Evolutionary conservation across 2,329 filamentous ascomycete species (phyloP), one percentile per base, ranked within the genome.

Genomic region (Colletotrichum nymphaeae): DNA sequence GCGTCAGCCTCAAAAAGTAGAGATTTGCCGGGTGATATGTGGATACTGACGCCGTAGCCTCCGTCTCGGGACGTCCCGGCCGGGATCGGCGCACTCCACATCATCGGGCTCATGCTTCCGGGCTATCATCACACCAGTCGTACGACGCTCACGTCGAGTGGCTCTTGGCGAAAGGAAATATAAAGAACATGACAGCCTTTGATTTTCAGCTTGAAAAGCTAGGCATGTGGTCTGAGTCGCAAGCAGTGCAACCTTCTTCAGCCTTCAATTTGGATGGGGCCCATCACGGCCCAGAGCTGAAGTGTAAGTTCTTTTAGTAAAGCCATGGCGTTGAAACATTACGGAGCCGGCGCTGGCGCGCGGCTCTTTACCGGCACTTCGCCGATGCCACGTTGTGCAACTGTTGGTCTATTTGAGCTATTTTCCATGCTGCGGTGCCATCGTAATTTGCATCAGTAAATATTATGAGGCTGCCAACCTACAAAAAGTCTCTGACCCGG

Each of bases 271-370:
- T 16, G 1, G 37, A 35, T 3, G 26, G 3, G 37, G n/a, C 2
- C 42, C 35, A 28, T n/a, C 37, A 16, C 24, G 64, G 14, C 14
- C 32, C 1, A 35, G 8, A 58, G 64, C 56, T 26, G 26, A 52
- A 2, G n/a, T 4, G 14, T 53, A 63, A 14, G 37, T 66, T 57
- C 37, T 7, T 8, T 26, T 1, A 30, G 30, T 42, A 53, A 16
- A 22, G 37, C 37, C n/a, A 55, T 70, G 67, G 67, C 62, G 37
- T 66, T 70, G 60, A 42, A 55, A 22, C 32, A 24, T 46, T 66
- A 55, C 67, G 67, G 42, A 70, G 63, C 26, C 67, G 67, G 67
- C 62, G 30, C 1, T 42, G 12, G 42, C 4, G 26, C 28, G 28
- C 19, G 37, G 37, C 37, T 14, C 37, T 42, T 42, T 42, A 42